Evolutionary conservation across 169 alveolate genomes (phyloP).

Genomic region (Eimeria falciformis): DNA sequence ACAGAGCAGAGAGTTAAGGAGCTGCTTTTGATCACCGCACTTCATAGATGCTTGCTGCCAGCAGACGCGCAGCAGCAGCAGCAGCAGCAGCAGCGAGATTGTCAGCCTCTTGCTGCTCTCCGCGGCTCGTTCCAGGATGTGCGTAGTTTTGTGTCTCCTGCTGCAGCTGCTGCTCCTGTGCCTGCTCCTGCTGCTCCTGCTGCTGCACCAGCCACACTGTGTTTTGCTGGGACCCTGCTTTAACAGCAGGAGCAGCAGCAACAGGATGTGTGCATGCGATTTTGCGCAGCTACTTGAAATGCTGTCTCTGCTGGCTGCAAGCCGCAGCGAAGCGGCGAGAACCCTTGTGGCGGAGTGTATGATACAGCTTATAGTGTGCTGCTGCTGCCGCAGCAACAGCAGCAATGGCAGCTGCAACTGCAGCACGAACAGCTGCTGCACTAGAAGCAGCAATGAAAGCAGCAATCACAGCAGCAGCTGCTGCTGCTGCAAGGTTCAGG

Average conservation of each 20-base stretch:
- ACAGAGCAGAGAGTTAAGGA: background rate
- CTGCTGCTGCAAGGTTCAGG: background rate
- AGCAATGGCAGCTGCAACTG: background rate
- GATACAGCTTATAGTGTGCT: background rate
- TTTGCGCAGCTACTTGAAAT: background rate
- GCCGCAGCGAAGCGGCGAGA: background rate
- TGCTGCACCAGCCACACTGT: background rate
- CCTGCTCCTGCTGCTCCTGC: background rate
- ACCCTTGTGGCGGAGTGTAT: background rate
- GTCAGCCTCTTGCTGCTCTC: background rate
- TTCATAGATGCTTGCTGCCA: background rate
- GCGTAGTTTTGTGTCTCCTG: background rate
- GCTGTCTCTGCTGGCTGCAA: background rate
- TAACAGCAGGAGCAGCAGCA: background rate
- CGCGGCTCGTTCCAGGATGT: background rate
- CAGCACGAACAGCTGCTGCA: background rate
- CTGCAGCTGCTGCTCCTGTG: background rate
- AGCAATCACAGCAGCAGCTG: background rate
- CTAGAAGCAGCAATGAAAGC: background rate
- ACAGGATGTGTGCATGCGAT: background rate
- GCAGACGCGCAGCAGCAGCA: slow-evolving; percentile 4
- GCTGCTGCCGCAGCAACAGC: background rate
- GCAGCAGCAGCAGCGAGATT: background rate
- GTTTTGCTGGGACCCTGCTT: background rate
- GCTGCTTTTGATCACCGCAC: background rate